Evolutionary conservation across 2,329 filamentous ascomycete species (phyloP).

Genomic region (Verticillium dahliae): DNA sequence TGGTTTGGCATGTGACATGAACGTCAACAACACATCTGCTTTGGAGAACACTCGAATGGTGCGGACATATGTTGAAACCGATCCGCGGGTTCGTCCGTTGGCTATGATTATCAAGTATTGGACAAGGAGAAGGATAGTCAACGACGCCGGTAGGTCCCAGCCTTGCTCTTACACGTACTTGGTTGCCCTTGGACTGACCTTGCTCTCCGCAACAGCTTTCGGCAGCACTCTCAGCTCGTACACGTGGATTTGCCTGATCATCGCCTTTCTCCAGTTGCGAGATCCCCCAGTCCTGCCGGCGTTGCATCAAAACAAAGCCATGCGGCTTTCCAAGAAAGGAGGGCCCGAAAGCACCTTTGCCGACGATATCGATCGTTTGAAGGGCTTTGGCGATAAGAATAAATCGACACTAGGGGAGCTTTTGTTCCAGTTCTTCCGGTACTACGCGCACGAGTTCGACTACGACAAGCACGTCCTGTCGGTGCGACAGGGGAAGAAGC

Average conservation of each 20-base stretch:
- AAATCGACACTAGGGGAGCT: conserved; percentile 76
- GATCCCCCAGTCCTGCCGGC: conserved; percentile 78
- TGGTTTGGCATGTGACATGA: conserved; percentile 89
- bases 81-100: conserved; percentile 81
- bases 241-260: conserved; percentile 98
- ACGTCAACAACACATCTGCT: conserved; percentile 94
- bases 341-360: conserved; percentile 73
- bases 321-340: conserved; percentile 49
- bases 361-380: conserved; percentile 72
- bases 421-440: conserved; percentile 92
- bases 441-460: conserved; percentile 89
- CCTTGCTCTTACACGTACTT: not conserved
- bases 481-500: conserved; percentile 70
- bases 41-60: conserved; percentile 98
- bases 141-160: conserved; percentile 79
- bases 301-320: conserved; percentile 63
- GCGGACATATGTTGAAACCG: conserved; percentile 89
- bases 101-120: conserved; percentile 98
- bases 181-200: conserved; percentile 13
- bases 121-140: conserved; percentile 87
- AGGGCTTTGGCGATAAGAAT: conserved; percentile 70
- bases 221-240: conserved; percentile 96
- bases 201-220: conserved; percentile 51
- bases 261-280: conserved; percentile 89
- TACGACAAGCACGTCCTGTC: conserved; percentile 82